phyloP scores from a whole-genome alignment of 192 early-diverging fungal genomes.

The Rhizophagus sp. region DNA sequence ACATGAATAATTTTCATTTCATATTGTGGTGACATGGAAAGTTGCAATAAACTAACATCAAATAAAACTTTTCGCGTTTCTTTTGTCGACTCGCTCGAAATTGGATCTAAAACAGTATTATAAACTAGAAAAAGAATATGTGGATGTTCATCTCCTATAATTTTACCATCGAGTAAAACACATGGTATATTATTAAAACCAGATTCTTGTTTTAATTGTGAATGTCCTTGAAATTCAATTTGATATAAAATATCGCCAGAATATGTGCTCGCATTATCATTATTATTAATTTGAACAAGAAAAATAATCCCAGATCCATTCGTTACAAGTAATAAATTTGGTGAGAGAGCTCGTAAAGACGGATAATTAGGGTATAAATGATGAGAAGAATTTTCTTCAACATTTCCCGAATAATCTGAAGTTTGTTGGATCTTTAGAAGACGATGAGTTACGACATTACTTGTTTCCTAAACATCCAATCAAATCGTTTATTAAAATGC shows the following conservation, averaged over 20 bases:
- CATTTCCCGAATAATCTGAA: background rate
- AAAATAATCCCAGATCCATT: slow-evolving; percentile 41
- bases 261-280: background rate
- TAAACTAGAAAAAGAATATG: slow-evolving; percentile 26
- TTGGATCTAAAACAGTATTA: background rate
- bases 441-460: background rate
- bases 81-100: no score
- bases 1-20: slow-evolving; percentile 33
- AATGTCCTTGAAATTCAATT: slow-evolving; percentile 22
- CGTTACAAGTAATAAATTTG: slow-evolving; percentile 32
- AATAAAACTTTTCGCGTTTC: slow-evolving; percentile 26
- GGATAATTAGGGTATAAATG: slow-evolving; percentile 31
- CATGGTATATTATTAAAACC: slow-evolving; percentile 34
- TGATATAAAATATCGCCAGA: slow-evolving; percentile 21
- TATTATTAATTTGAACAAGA: slow-evolving; percentile 23
- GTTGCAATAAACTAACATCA: slow-evolving; percentile 20
- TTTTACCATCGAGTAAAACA: slow-evolving; percentile 35
- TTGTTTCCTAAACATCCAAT: background rate
- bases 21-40: slow-evolving; percentile 2
- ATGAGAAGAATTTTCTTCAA: background rate
- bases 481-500: no score
- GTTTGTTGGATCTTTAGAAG: slow-evolving; percentile 7
- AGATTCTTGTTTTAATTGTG: slow-evolving; percentile 7
- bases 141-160: slow-evolving; percentile 7
- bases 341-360: slow-evolving; percentile 32